Evolutionary conservation across 164 flowering plant species (phyloP), one percentile per base, ranked within the genome.

Genomic region (Sedum album): DNA sequence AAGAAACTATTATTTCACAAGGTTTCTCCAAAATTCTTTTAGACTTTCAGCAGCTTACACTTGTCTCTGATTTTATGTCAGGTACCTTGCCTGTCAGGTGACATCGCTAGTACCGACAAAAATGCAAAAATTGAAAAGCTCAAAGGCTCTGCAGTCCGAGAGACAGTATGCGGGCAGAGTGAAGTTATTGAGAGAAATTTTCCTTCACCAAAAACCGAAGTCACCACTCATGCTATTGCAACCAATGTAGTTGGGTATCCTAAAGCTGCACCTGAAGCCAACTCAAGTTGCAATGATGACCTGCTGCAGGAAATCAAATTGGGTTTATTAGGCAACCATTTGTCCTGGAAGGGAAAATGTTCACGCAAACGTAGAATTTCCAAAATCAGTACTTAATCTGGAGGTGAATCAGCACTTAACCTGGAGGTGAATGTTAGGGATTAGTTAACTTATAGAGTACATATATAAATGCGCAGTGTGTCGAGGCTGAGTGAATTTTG

Each of bases 401-500:
- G 35, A 28, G 38, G 36, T 63, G 41, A 63, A 17, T n/a, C n/a
- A n/a, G n/a, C n/a, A n/a, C n/a, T n/a, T n/a, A n/a, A n/a, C n/a
- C n/a, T n/a, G n/a, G n/a, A n/a, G n/a, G n/a, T n/a, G n/a, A n/a
- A n/a, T 20, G 73, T 66, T 75, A 73, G 65, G 76, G 69, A 71
- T 60, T n/a, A 48, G 38, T 46, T 15, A 41, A 23, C 48, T 48
- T 26, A 21, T 23, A 14, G 21, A 25, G 57, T 25, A 39, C n/a
- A 65, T 31, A 65, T 65, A 31, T 49, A 23, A 63, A 26, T 7
- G 7, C 53, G n/a, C 13, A 60, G 64, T 61, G 60, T 64, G 71
- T 30, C 61, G 69, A 69, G 76, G 75, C 80, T 78, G 87, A 70
- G 89, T 82, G 85, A 81, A 80, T 87, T 85, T 87, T 87, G 88